Percentiles rank a stretch among this genome's conserved stretches.
Conservation (phyloP, 306 rosid species). For the Quercus engelmannii region DNA sequence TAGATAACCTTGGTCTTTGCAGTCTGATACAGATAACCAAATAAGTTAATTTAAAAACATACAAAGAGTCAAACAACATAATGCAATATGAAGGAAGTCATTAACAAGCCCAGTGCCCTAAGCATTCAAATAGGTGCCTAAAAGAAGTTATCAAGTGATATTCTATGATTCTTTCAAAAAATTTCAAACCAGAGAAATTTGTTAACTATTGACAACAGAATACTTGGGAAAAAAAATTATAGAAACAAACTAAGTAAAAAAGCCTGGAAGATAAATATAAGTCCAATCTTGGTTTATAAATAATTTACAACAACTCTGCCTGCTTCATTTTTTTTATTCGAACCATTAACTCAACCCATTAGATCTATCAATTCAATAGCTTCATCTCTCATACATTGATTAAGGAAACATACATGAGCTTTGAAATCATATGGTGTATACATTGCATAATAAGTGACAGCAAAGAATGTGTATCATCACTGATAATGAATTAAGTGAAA, state of each 20-base stretch:
- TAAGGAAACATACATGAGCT: background rate
- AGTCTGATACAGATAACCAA: slow-evolving; percentile 50
- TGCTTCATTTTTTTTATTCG: background rate
- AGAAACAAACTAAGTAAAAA: background rate
- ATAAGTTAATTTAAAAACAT: slow-evolving; percentile 14
- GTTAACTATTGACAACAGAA: no score
- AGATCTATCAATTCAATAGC: background rate
- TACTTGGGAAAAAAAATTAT: no score
- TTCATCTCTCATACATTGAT: background rate
- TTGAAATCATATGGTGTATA: background rate
- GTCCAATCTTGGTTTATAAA: background rate
- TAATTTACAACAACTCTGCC: background rate
- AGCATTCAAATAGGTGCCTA: background rate
- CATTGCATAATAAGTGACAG: background rate
- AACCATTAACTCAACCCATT: background rate
- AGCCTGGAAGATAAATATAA: background rate
- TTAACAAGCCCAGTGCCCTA: background rate
- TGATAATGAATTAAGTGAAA: background rate
- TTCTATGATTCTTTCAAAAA: background rate
- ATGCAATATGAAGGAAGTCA: background rate
- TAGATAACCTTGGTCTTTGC: slow-evolving; percentile 91
- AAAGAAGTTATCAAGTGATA: background rate
- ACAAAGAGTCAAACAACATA: background rate
- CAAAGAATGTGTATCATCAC: background rate
- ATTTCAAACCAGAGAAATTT: background rate